Base-by-base conservation (phyloP, 1,284 basidiomycete species). In the Boletus mariae region DNA sequence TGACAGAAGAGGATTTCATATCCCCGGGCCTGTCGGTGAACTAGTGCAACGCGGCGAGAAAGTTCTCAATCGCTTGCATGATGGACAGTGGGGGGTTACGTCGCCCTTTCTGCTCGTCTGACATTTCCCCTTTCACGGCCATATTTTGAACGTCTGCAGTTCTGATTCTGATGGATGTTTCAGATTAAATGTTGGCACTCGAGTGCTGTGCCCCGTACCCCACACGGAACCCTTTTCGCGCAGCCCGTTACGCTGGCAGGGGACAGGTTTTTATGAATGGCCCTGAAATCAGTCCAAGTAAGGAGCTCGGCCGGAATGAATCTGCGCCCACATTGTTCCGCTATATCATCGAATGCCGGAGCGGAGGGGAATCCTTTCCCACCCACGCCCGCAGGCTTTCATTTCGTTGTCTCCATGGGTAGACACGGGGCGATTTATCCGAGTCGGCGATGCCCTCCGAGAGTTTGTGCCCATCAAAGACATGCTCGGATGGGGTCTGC, bases 221-320 rank as follows among this genome's bases (percentile, higher is more conserved):
- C 38, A 34, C 63, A 38, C 52, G 54, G 17, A 65, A 63, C 51
- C 67, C 70, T 5, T 77, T 76, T 66, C 77, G 78, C 3, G 65
- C 76, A n/a, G 72, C 74, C 8, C 67, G 9, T 63, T 55, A 67
- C 67, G 1, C 60, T 76, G 45, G 66, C 72, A 8, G 67, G 73
- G 1, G 75, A 76, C 60, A 56, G 63, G 46, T 71, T 75, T 57
- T 70, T 79, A 20, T 75, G 42, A 57, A 71, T 32, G 59, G 61
- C 15, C 60, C 71, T 45, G 66, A 68, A 3, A 72, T 79, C 49
- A 60, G 63, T 5, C 69, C 72, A 38, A 52, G 62, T n/a, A 71
- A 76, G 65, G 62, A 4, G 78, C n/a, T 57, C 46, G 6, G 47
- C 50, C 35, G 55, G 52, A 49, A 47, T 41, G 17, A 41, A 59